Percentiles rank a stretch among this genome's conserved stretches.
Conservation (phyloP, 2,329 filamentous ascomycete species). For the Rhynchosporium graminicola region DNA sequence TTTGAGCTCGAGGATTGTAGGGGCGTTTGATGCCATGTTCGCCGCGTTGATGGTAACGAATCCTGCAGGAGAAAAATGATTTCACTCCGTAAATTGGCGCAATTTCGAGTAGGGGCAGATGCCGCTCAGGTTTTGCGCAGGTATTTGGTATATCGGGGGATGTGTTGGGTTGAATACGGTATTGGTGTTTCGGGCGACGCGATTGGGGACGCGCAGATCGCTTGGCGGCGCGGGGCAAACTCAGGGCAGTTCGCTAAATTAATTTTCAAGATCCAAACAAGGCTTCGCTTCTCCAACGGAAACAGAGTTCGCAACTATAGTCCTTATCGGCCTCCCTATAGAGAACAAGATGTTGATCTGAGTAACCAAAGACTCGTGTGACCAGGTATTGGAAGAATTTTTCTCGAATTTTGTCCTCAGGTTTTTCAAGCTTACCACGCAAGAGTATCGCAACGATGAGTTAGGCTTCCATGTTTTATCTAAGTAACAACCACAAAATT, state of each 20-base stretch:
- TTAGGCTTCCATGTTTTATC: no score
- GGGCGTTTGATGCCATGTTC: constrained; percentile 42
- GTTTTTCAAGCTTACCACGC: no score
- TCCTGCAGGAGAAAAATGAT: not conserved
- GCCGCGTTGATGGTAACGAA: not conserved
- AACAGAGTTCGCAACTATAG: no score
- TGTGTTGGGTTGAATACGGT: not conserved
- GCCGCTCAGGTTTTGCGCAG: not conserved
- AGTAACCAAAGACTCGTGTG: no score
- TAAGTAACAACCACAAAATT: no score
- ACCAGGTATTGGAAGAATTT: no score
- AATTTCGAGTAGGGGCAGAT: not conserved
- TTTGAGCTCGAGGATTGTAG: constrained; percentile 63
- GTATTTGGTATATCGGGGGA: not conserved
- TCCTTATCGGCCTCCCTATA: no score
- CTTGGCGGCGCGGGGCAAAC: constrained; percentile 4
- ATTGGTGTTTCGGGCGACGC: not conserved
- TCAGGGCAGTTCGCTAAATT: constrained; percentile 10
- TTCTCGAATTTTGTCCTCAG: no score
- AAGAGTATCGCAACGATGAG: no score
- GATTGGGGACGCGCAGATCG: not conserved
- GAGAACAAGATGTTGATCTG: no score
- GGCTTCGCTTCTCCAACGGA: not conserved
- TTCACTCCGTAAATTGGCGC: not conserved
- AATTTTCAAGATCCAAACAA: not conserved